phyloP scores from a whole-genome alignment of 2,329 filamentous ascomycete genomes.

The Zarea fungicola region DNA sequence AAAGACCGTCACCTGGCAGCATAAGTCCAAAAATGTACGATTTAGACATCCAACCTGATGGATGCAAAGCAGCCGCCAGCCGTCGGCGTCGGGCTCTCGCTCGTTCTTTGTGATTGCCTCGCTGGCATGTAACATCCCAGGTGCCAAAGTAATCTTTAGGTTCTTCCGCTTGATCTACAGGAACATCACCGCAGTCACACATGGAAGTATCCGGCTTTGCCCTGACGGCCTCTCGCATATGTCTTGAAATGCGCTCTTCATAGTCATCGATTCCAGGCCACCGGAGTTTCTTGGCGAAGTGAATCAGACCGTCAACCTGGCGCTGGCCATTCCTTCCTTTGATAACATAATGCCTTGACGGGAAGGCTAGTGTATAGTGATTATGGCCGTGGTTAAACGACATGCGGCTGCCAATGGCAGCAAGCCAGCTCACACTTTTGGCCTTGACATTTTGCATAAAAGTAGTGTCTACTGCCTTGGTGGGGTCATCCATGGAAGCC shows the following conservation, averaged over 20 bases:
- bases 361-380: conserved; percentile 24
- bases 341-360: conserved; percentile 41
- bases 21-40: conserved; percentile 62
- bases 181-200: conserved; percentile 6
- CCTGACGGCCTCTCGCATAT: conserved; percentile 38
- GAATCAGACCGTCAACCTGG: conserved; percentile 56
- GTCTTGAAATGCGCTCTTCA: conserved; percentile 43
- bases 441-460: conserved; percentile 17
- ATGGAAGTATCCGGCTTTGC: conserved; percentile 21
- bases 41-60: conserved; percentile 62
- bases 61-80: conserved; percentile 52
- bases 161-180: background rate
- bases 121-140: conserved; percentile 31
- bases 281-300: conserved; percentile 57
- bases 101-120: conserved; percentile 24
- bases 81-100: conserved; percentile 43
- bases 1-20: conserved; percentile 57
- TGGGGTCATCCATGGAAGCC: conserved; percentile 3
- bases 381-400: conserved; percentile 36
- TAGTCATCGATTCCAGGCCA: conserved; percentile 58
- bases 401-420: conserved; percentile 51
- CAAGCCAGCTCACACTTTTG: conserved; percentile 46
- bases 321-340: conserved; percentile 51
- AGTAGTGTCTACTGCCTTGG: conserved; percentile 2
- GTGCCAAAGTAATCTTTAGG: conserved; percentile 42